Evolutionary conservation across 495 filamentous ascomycete species (phyloP).

Genomic region (Talaromyces stipitatus): DNA sequence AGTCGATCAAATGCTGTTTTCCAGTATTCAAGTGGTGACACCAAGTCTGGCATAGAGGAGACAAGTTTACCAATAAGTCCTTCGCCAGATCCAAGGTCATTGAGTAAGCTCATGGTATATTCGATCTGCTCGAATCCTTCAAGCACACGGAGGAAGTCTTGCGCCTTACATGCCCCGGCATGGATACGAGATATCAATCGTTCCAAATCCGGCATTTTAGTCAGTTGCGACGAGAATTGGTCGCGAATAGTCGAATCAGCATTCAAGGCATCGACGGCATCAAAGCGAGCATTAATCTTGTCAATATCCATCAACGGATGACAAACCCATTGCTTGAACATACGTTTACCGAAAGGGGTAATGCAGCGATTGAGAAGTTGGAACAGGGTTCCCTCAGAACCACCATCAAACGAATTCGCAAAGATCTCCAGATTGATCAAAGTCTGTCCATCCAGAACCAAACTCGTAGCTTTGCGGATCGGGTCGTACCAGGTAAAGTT

Average conservation of each 20-base stretch:
- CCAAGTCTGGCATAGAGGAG: slow-evolving; percentile 75
- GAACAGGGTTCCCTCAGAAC: slow-evolving; percentile 80
- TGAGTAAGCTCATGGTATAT: slow-evolving; percentile 74
- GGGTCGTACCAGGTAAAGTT: slow-evolving; percentile 92
- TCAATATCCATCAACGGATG: slow-evolving; percentile 81
- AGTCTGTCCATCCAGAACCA: slow-evolving; percentile 93
- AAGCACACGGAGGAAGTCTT: slow-evolving; percentile 88
- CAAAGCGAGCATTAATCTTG: slow-evolving; percentile 89
- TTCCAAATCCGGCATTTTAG: slow-evolving; percentile 90
- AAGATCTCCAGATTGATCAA: slow-evolving; percentile 97
- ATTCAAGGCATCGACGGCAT: slow-evolving; percentile 91
- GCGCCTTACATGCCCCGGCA: slow-evolving; percentile 75
- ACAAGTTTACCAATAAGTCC: slow-evolving; percentile 82
- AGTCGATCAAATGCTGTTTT: slow-evolving; percentile 84
- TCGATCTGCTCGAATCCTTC: slow-evolving; percentile 98
- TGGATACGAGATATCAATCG: slow-evolving; percentile 91
- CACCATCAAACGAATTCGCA: slow-evolving; percentile 85
- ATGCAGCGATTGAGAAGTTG: slow-evolving; percentile 86
- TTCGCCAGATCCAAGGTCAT: slow-evolving; percentile 58
- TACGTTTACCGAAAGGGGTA: slow-evolving; percentile 94
- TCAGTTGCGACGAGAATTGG: slow-evolving; percentile 75
- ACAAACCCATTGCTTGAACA: slow-evolving; percentile 96
- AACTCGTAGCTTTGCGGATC: slow-evolving; percentile 83
- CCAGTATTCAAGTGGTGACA: slow-evolving; percentile 69
- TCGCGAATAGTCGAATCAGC: slow-evolving; percentile 70